A percentile compares a stretch with the other conserved stretches of the same genome.
phyloP scores from a whole-genome alignment of 176 grass and related monocot species.

The Bolboschoenus planiculmis region DNA sequence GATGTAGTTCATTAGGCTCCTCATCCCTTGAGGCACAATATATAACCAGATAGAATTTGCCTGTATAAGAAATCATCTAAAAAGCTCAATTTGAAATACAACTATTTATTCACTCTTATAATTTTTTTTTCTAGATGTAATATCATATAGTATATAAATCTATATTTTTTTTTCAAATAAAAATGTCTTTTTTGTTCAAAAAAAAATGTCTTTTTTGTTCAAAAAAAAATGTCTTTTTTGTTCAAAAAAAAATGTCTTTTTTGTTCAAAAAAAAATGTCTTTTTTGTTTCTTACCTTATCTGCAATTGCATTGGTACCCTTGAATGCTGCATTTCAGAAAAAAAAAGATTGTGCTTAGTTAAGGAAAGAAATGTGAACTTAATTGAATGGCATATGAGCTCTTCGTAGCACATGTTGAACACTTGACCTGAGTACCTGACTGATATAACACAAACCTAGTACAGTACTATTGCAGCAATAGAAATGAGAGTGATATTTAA shows the following conservation, averaged over 20 bases:
- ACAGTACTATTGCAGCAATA: neutral
- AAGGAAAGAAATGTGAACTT: neutral
- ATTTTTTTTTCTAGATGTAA: neutral
- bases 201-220: no score
- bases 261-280: neutral
- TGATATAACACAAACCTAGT: neutral
- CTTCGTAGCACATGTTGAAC: neutral
- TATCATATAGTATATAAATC: no score
- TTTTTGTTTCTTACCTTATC: slow-evolving; percentile 43
- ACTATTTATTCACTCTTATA: neutral
- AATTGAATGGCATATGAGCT: neutral
- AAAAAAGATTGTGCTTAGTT: neutral
- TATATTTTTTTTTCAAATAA: no score
- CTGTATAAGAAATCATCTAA: slow-evolving; percentile 17
- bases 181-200: no score
- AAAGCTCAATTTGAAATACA: neutral
- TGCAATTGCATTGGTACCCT: slow-evolving; percentile 44
- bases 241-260: no score
- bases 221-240: no score
- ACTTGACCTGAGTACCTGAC: neutral
- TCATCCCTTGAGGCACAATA: slow-evolving; percentile 75
- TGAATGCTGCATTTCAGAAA: slow-evolving; percentile 47
- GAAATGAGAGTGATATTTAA: neutral
- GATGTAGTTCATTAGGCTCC: slow-evolving; percentile 90
- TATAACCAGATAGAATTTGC: slow-evolving; percentile 82